These are phyloP conservation scores for Cercospora zeina DNA, from an alignment of 2,329 filamentous ascomycete genomes.

Conservation along the genomic window DNA sequence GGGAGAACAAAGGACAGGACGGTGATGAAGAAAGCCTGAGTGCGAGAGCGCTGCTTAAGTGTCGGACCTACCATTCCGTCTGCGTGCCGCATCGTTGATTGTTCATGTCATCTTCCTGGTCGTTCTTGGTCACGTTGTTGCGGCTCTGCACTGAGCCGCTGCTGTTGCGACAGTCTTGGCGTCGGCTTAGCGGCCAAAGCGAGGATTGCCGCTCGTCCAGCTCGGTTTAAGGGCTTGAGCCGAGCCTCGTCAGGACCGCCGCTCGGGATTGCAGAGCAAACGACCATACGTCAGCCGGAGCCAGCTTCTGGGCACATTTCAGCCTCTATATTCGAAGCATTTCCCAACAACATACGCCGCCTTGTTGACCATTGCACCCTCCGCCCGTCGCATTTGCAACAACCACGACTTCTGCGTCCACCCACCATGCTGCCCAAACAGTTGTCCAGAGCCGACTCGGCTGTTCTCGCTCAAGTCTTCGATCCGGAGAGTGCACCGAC, in stretches of 20 bases:
- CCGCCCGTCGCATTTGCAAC: neutral
- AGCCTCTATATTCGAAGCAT: neutral
- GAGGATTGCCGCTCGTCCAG: neutral
- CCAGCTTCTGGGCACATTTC: neutral
- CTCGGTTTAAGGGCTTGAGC: slow-evolving; percentile 17
- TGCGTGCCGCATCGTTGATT: slow-evolving; percentile 4
- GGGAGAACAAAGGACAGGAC: slow-evolving; percentile 3
- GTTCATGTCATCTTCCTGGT: slow-evolving; percentile 16
- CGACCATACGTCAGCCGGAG: slow-evolving; percentile 10
- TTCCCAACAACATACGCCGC: neutral
- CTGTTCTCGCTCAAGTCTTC: slow-evolving; percentile 49
- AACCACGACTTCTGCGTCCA: neutral
- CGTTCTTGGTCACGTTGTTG: slow-evolving; percentile 10
- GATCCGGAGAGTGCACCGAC: slow-evolving; percentile 36
- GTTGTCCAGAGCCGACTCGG: slow-evolving; percentile 43
- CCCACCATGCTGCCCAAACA: slow-evolving; percentile 22
- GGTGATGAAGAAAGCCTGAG: slow-evolving; percentile 2
- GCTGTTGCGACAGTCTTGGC: neutral
- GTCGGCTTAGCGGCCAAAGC: neutral
- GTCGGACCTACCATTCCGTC: slow-evolving; percentile 7
- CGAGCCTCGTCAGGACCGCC: slow-evolving; percentile 3
- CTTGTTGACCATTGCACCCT: neutral
- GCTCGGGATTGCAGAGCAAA: slow-evolving; percentile 2
- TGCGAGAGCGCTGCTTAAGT: slow-evolving; percentile 17
- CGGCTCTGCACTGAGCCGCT: slow-evolving; percentile 14